Evolutionary conservation across 2,329 filamentous ascomycete species (phyloP).

Genomic region (Periconia macrospinosa): DNA sequence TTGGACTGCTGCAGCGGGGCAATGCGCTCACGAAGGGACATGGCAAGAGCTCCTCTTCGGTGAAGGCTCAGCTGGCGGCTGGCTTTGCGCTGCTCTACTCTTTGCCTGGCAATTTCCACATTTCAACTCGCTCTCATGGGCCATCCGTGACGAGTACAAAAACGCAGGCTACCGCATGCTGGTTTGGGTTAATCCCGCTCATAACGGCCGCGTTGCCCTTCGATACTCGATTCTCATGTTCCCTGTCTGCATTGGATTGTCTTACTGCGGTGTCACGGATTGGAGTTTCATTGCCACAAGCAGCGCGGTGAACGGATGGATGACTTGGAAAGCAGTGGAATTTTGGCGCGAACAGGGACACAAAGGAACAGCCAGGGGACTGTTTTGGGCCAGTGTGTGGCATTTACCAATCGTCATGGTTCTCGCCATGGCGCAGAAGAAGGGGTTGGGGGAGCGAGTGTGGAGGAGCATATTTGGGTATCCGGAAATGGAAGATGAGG

Average conservation of each 20-base stretch:
- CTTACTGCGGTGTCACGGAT: slow-evolving; percentile 79
- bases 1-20: slow-evolving; percentile 92
- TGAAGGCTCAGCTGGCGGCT: slow-evolving; percentile 72
- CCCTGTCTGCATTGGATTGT: slow-evolving; percentile 80
- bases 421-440: slow-evolving; percentile 88
- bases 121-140: slow-evolving; percentile 92
- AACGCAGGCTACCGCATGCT: slow-evolving; percentile 71
- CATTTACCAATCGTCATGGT: slow-evolving; percentile 89
- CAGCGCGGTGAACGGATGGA: slow-evolving; percentile 81
- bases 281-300: slow-evolving; percentile 83
- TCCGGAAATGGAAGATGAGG: slow-evolving; percentile 32
- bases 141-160: slow-evolving; percentile 87
- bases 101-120: slow-evolving; percentile 99
- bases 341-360: slow-evolving; percentile 82
- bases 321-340: slow-evolving; percentile 73
- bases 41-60: slow-evolving; percentile 80
- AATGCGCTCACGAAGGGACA: slow-evolving; percentile 66
- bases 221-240: slow-evolving; percentile 85
- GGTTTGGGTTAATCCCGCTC: slow-evolving; percentile 80
- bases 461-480: slow-evolving; percentile 37
- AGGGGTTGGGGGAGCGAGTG: slow-evolving; percentile 58
- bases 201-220: slow-evolving; percentile 84
- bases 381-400: slow-evolving; percentile 99
- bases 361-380: slow-evolving; percentile 74
- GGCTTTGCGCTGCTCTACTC: slow-evolving; percentile 80